Evolutionary conservation across 768 basidiomycete genomes (phyloP), one percentile per base, ranked within the genome.

Genomic region (Amanita subjunquillea): DNA sequence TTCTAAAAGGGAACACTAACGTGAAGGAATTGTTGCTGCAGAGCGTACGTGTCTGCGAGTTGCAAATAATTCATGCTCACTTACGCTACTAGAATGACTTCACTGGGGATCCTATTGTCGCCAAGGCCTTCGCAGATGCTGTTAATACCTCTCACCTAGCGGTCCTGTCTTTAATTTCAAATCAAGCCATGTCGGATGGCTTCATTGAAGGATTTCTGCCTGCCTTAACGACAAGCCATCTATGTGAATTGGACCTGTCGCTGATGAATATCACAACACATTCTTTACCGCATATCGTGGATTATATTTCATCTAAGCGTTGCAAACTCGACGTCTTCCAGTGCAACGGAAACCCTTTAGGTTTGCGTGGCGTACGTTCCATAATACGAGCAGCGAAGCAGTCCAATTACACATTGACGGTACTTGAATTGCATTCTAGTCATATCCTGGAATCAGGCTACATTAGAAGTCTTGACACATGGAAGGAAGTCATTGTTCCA

Each of bases 241-340:
- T 86, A 9, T 70, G 68, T 34, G 75, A 80, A 55, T 65, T 86
- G 15, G 73, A 81, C 56, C 63, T 85, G n/a, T 78, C 79, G 3
- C 73, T 73, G 2, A 71, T 71, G 12, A 70, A 70, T 17, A 63
- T 83, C 54, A 78, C 79, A 2, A 62, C 63, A 34, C 58, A 54
- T 29, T 68, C 72, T 10, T 68, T 72, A 0, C 69, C 76, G 0
- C 56, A 60, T 51, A 70, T 86, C 47, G 55, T 69, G 12, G 66
- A 68, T 15, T 86, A 76, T 57, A 64, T 85, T 12, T 67, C 67
- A 13, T 62, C 69, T 8, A 34, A 52, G 29, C 72, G 71, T 17
- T 81, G 80, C 56, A 67, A 63, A 22, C 65, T 85, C 7, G 66
- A 72, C 42, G 68, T 67, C 3, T 65, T 85, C 39, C 74, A 72